Evolutionary conservation across 2,329 filamentous ascomycete genomes (phyloP).

Genomic region (Pleomassaria siparia): DNA sequence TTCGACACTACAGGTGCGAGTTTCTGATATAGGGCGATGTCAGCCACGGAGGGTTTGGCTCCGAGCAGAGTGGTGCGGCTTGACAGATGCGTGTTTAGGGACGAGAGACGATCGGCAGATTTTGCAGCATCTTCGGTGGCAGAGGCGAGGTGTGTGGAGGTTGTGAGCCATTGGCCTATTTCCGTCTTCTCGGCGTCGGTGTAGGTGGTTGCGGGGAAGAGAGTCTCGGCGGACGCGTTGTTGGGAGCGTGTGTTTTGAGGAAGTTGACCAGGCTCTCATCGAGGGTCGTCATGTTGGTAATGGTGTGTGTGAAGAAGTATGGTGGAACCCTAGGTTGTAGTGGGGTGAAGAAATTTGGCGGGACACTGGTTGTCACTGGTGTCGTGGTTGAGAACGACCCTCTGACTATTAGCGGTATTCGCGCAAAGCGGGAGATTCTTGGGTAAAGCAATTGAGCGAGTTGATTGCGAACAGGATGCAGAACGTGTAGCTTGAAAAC

Average conservation of each 20-base stretch:
- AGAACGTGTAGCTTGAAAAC: conserved; percentile 19
- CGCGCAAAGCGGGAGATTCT: conserved; percentile 10
- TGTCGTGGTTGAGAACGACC: conserved; percentile 12
- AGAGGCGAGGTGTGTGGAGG: conserved; percentile 68
- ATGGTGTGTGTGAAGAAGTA: conserved; percentile 33
- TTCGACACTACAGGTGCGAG: conserved; percentile 74
- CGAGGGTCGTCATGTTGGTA: conserved; percentile 40
- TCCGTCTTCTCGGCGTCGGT: conserved; percentile 78
- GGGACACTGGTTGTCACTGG: conserved; percentile 16
- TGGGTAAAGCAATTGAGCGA: conserved; percentile 17
- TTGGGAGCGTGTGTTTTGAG: conserved; percentile 42
- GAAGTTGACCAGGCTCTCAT: conserved; percentile 37
- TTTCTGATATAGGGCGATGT: conserved; percentile 78
- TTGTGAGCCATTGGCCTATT: conserved; percentile 85
- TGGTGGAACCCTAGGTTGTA: conserved; percentile 21
- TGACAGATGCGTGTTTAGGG: conserved; percentile 83
- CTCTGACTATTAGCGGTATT: conserved; percentile 5
- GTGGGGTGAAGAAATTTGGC: conserved; percentile 37
- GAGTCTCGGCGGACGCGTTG: conserved; percentile 51
- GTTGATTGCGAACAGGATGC: conserved; percentile 25
- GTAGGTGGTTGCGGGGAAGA: conserved; percentile 72
- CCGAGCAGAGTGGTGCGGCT: conserved; percentile 88
- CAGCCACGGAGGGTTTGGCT: conserved; percentile 83
- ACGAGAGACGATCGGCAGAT: conserved; percentile 66
- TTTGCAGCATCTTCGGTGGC: conserved; percentile 59